phyloP scores from a whole-genome alignment of 352 stramenopile genomes.

The Pythium diclinum region DNA sequence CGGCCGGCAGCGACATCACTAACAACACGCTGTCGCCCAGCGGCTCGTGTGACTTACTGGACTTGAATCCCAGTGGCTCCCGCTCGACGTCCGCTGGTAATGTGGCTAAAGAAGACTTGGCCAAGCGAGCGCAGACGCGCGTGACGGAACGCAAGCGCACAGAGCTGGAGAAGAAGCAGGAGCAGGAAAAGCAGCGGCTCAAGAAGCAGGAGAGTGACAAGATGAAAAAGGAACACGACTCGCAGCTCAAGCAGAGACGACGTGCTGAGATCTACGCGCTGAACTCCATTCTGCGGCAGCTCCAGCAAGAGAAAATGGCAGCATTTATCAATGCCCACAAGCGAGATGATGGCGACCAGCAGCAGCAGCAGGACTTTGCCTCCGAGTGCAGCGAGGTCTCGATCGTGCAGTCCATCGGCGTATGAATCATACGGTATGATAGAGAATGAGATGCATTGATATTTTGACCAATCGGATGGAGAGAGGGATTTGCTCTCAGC shows the following conservation, averaged over 20 bases:
- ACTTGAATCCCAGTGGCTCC: background rate
- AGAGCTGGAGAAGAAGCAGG: constrained; percentile 47
- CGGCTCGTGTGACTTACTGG: constrained; percentile 19
- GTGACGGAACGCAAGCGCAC: constrained; percentile 59
- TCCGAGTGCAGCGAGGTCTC: constrained; percentile 14
- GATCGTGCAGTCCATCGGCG: constrained; percentile 28
- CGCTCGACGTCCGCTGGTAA: background rate
- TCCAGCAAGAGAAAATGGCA: constrained; percentile 66
- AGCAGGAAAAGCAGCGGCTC: constrained; percentile 41
- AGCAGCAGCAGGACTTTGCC: constrained; percentile 8
- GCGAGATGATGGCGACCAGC: constrained; percentile 2
- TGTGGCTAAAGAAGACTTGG: constrained; percentile 33
- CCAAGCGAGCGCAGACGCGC: constrained; percentile 42
- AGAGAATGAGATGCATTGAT: background rate
- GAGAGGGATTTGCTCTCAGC: background rate
- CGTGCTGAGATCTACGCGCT: constrained; percentile 74
- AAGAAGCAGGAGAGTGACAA: constrained; percentile 50
- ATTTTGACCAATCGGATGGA: background rate
- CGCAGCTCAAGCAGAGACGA: constrained; percentile 41
- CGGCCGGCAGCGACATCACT: constrained; percentile 4
- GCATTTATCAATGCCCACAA: constrained; percentile 44
- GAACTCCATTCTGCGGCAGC: constrained; percentile 53
- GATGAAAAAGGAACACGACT: constrained; percentile 42
- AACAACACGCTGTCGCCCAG: constrained; percentile 16
- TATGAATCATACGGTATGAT: too few species aligned